These are phyloP conservation scores for Usnea hakonensis DNA, from an alignment of 495 filamentous ascomycete species.

Conservation along the genomic window DNA sequence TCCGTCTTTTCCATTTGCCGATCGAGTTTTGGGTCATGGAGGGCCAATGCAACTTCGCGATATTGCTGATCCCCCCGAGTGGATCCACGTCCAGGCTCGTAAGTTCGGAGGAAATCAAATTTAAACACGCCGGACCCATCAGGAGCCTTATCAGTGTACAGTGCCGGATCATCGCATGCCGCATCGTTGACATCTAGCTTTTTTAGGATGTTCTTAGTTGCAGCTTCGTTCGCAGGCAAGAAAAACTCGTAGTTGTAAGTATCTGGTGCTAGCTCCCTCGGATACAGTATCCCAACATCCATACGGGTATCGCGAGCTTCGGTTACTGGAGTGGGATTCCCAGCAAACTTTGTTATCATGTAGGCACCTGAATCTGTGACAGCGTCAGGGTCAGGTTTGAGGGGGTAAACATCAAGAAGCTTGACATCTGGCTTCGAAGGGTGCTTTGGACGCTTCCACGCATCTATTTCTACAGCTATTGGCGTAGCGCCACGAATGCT, in stretches of 20 bases:
- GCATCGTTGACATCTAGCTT: slow-evolving; percentile 67
- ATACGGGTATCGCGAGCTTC: slow-evolving; percentile 68
- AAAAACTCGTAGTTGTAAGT: slow-evolving; percentile 69
- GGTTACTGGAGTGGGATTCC: slow-evolving; percentile 60
- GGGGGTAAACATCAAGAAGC: slow-evolving; percentile 68
- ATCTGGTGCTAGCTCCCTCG: slow-evolving; percentile 42
- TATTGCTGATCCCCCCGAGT: slow-evolving; percentile 49
- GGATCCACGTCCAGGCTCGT: slow-evolving; percentile 67
- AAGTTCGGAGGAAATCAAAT: slow-evolving; percentile 71
- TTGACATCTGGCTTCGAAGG: slow-evolving; percentile 73
- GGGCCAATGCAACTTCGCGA: slow-evolving; percentile 51
- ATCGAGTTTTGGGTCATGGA: slow-evolving; percentile 56
- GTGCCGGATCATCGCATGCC: slow-evolving; percentile 54
- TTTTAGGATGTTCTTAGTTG: slow-evolving; percentile 55
- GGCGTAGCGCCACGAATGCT: slow-evolving; percentile 48
- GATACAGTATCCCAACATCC: slow-evolving; percentile 69
- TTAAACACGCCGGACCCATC: slow-evolving; percentile 51
- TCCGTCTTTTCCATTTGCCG: slow-evolving; percentile 23
- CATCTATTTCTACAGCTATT: slow-evolving; percentile 51
- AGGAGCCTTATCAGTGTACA: slow-evolving; percentile 52
- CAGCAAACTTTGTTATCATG: slow-evolving; percentile 80
- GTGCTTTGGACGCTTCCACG: slow-evolving; percentile 69
- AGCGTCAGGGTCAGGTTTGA: slow-evolving; percentile 81
- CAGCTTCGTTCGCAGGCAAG: slow-evolving; percentile 51
- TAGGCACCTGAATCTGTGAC: slow-evolving; percentile 83